These are phyloP conservation scores for Trematosphaeria pertusa DNA, from an alignment of 2,329 filamentous ascomycete genomes.

Conservation along the genomic window DNA sequence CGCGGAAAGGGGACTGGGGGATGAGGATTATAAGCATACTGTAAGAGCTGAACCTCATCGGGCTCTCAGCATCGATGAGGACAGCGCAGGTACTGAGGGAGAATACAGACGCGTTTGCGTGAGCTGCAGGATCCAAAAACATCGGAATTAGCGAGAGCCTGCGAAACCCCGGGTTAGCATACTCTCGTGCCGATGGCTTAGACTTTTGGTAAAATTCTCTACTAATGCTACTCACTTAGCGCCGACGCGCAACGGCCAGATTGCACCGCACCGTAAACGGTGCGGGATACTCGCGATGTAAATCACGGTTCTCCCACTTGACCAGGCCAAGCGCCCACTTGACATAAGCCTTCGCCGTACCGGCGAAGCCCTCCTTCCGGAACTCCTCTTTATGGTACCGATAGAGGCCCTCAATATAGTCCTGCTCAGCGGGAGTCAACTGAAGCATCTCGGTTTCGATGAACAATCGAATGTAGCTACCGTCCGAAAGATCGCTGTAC, in stretches of 20 bases:
- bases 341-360: background rate
- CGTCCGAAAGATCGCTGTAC: background rate
- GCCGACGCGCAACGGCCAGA: background rate
- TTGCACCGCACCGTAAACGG: background rate
- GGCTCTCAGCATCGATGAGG: too few species aligned
- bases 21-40: too few species aligned
- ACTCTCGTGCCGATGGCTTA: too few species aligned
- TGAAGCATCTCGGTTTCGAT: conserved; percentile 1
- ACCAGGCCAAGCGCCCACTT: background rate
- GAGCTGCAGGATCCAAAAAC: too few species aligned
- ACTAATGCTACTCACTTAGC: too few species aligned
- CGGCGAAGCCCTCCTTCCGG: background rate
- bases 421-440: background rate
- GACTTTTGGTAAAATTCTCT: too few species aligned
- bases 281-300: background rate
- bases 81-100: too few species aligned
- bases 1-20: too few species aligned
- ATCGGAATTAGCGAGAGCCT: too few species aligned
- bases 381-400: background rate
- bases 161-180: too few species aligned
- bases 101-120: too few species aligned
- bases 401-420: background rate
- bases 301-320: background rate
- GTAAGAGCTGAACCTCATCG: too few species aligned
- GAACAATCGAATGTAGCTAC: background rate